Percentiles rank a stretch among this genome's conserved stretches.
These are phyloP conservation scores for Diaporthe caulivora DNA, from an alignment of 2,329 filamentous ascomycete species.

Conservation along the genomic window DNA sequence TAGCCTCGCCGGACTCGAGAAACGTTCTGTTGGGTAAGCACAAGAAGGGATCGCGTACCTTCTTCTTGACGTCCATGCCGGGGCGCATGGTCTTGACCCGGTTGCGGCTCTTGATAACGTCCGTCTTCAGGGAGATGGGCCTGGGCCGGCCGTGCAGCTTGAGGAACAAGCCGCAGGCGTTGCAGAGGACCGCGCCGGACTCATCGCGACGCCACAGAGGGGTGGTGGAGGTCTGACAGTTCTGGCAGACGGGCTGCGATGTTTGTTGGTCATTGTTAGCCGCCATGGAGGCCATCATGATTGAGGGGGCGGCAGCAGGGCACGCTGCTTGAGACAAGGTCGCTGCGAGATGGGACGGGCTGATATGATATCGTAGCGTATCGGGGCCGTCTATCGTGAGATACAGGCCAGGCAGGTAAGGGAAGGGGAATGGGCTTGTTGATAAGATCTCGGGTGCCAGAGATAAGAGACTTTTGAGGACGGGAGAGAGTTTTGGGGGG, in stretches of 20 bases:
- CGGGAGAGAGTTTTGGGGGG: conserved; percentile 36
- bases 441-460: conserved; percentile 35
- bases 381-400: conserved; percentile 28
- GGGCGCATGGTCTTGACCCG: conserved; percentile 89
- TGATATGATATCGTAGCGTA: conserved; percentile 23
- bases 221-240: conserved; percentile 95
- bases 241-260: conserved; percentile 94
- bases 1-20: conserved; percentile 34
- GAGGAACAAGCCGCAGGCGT: conserved; percentile 96
- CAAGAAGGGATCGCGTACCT: conserved; percentile 67
- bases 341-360: conserved; percentile 14
- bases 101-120: conserved; percentile 99
- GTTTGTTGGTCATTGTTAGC: conserved; percentile 69
- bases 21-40: conserved; percentile 29
- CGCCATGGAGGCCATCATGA: conserved; percentile 62
- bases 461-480: conserved; percentile 35
- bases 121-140: conserved; percentile 96
- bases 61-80: conserved; percentile 84
- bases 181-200: conserved; percentile 94
- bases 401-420: conserved; percentile 31
- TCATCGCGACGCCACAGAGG: conserved; percentile 98
- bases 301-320: conserved; percentile 25
- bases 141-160: conserved; percentile 95
- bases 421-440: conserved; percentile 28
- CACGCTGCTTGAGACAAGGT: conserved; percentile 31